phyloP scores from a whole-genome alignment of 768 basidiomycete species.

The Boletus fagicola region DNA sequence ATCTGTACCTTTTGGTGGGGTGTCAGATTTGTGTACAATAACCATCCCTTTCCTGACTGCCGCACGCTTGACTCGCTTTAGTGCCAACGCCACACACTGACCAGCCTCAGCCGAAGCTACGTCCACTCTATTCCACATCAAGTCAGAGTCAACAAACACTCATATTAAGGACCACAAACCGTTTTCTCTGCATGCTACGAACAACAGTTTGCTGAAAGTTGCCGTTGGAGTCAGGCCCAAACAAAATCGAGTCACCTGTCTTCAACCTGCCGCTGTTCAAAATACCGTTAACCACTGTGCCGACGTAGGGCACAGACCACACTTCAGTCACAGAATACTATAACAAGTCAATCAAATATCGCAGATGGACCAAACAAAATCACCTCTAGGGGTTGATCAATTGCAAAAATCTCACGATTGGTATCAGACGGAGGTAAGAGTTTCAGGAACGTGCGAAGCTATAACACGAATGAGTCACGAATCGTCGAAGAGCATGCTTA shows the following conservation, averaged over 20 bases:
- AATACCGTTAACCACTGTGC: constrained; percentile 83
- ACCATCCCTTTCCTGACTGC: constrained; percentile 95
- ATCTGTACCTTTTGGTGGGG: constrained; percentile 65
- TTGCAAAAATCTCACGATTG: constrained; percentile 76
- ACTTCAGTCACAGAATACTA: constrained; percentile 85
- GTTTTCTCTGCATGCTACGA: constrained; percentile 92
- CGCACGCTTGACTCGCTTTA: constrained; percentile 82
- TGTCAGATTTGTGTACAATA: constrained; percentile 75
- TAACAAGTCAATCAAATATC: constrained; percentile 11
- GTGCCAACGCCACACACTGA: constrained; percentile 89
- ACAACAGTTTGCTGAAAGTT: constrained; percentile 77
- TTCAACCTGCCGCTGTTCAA: constrained; percentile 72
- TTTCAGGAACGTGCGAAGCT: constrained; percentile 90
- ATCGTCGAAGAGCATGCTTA: neutral
- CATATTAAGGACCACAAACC: constrained; percentile 42
- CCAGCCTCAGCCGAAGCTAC: constrained; percentile 90
- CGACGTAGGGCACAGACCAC: constrained; percentile 86
- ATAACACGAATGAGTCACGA: constrained; percentile 13
- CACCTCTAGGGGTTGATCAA: constrained; percentile 80
- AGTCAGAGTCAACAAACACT: constrained; percentile 1
- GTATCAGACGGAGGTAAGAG: constrained; percentile 84
- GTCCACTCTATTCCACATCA: constrained; percentile 53
- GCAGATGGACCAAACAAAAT: neutral
- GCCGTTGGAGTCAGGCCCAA: constrained; percentile 93
- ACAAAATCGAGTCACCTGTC: constrained; percentile 74